These are phyloP conservation scores for Euphorbia lathyris DNA, from an alignment of 345 rosid species.

Conservation along the genomic window DNA sequence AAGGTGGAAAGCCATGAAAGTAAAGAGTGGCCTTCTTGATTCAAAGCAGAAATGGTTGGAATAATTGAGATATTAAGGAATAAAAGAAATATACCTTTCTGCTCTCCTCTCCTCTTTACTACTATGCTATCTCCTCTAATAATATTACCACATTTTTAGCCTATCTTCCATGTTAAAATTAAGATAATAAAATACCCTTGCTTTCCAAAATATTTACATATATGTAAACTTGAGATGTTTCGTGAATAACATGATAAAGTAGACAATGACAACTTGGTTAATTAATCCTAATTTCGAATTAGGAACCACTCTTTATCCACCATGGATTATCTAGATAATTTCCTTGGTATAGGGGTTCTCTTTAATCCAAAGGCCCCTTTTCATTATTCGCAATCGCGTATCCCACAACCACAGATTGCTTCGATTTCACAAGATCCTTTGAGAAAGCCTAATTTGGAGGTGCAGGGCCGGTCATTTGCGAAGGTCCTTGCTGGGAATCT, in stretches of 20 bases:
- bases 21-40: slow-evolving; percentile 63
- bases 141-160: slow-evolving; percentile 17
- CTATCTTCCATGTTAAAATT: slow-evolving; percentile 10
- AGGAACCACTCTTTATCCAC: no score
- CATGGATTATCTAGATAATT: no score
- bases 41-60: slow-evolving; percentile 46
- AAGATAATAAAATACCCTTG: slow-evolving; percentile 22
- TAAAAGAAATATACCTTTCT: slow-evolving; percentile 32
- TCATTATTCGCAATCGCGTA: no score
- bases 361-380: no score
- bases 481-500: no score
- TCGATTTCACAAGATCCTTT: no score
- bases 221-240: not conserved
- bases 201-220: slow-evolving; percentile 18
- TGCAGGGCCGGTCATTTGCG: no score
- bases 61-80: slow-evolving; percentile 40
- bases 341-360: no score
- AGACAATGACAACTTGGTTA: slow-evolving; percentile 2
- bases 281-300: not conserved
- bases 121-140: slow-evolving; percentile 40
- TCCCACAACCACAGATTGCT: no score
- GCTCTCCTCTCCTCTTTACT: slow-evolving; percentile 18
- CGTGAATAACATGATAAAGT: slow-evolving; percentile 9
- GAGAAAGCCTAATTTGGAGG: no score
- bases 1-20: slow-evolving; percentile 71